A percentile compares a stretch with the other conserved stretches of the same genome.
Evolutionary conservation across 345 rosid species (phyloP).

Genomic region (Salix viminalis): DNA sequence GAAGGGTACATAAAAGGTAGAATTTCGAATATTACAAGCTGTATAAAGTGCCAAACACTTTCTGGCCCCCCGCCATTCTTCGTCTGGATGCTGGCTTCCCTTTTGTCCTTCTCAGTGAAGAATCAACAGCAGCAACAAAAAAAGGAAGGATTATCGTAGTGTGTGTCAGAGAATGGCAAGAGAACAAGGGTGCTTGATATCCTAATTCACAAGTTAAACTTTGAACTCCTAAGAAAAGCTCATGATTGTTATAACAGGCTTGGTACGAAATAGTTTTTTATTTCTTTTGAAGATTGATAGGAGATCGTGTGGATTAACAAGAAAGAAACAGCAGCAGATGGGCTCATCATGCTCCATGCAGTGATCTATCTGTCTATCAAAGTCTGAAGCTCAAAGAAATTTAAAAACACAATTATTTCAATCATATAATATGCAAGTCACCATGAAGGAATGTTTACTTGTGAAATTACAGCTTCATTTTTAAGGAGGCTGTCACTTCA

Average conservation of each 20-base stretch:
- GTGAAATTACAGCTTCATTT: too few species aligned
- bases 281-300: too few species aligned
- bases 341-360: too few species aligned
- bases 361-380: too few species aligned
- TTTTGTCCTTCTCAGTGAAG: neutral
- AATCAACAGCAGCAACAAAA: too few species aligned
- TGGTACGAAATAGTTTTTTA: neutral
- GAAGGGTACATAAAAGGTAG: neutral
- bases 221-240: neutral
- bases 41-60: neutral
- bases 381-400: too few species aligned
- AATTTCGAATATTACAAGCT: neutral
- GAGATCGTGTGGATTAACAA: too few species aligned
- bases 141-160: neutral
- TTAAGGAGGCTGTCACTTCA: too few species aligned
- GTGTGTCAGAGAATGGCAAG: neutral
- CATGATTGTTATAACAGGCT: neutral
- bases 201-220: neutral
- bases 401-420: too few species aligned
- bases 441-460: too few species aligned
- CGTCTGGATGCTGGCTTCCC: neutral
- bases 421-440: too few species aligned
- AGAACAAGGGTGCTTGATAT: neutral
- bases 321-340: too few species aligned
- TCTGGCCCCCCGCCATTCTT: conserved; percentile 5